A percentile compares a stretch with the other conserved stretches of the same genome.
Evolutionary conservation across 495 filamentous ascomycete genomes (phyloP).

Genomic region (Xylaria bambusicola): DNA sequence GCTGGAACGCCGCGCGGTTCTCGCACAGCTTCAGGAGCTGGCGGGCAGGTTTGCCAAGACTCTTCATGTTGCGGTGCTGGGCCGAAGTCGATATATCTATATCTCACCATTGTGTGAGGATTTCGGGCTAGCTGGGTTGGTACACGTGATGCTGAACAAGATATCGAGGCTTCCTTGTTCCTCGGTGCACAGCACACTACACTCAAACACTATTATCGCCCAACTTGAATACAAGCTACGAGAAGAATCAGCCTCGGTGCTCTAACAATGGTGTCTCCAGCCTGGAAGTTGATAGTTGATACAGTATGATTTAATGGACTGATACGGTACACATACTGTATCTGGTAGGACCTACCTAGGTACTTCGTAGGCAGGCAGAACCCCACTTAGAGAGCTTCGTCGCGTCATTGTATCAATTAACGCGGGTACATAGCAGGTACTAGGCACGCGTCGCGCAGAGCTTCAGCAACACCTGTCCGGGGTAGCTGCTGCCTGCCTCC

Average conservation of each 20-base stretch:
- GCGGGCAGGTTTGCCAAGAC: background rate
- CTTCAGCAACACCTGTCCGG: background rate
- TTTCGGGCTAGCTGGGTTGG: too few relatives aligned
- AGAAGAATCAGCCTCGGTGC: too few relatives aligned
- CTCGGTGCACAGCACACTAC: too few relatives aligned
- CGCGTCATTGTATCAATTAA: conserved; percentile 21
- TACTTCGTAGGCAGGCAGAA: background rate
- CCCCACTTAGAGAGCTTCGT: background rate
- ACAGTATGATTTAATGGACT: too few relatives aligned
- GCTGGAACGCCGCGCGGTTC: background rate
- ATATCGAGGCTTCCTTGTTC: too few relatives aligned
- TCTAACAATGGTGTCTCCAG: too few relatives aligned
- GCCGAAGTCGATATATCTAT: conserved; percentile 4
- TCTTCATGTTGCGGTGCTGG: conserved; percentile 4
- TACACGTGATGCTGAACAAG: too few relatives aligned
- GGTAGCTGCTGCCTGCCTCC: conserved; percentile 5
- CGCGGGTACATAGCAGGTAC: background rate
- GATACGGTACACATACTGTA: too few relatives aligned
- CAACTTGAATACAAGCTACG: too few relatives aligned
- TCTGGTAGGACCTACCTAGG: background rate
- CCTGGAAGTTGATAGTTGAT: too few relatives aligned
- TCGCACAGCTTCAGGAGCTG: background rate
- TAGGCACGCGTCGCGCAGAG: conserved; percentile 8
- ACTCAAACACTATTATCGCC: too few relatives aligned
- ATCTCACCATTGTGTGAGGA: background rate